Conservation (phyloP, 345 rosid species). For the Triadica sebifera region DNA sequence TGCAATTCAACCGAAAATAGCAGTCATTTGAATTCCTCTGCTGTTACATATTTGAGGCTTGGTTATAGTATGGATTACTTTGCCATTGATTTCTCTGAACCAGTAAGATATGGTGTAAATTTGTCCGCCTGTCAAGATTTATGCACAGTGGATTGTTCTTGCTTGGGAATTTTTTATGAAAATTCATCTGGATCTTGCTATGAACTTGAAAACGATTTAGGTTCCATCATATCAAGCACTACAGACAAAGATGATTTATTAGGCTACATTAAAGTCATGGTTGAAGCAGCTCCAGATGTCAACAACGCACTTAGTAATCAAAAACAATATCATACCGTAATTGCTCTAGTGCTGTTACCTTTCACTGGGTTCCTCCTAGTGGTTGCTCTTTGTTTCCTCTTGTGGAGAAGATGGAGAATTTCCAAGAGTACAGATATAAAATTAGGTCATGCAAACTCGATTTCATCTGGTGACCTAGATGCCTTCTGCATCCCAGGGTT, state of each 20-base stretch:
- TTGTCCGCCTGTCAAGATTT: constrained; percentile 53
- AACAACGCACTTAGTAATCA: constrained; percentile 17
- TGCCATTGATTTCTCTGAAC: constrained; percentile 48
- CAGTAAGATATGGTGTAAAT: constrained; percentile 37
- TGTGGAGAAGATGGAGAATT: constrained; percentile 53
- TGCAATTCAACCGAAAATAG: constrained; percentile 45
- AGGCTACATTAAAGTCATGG: constrained; percentile 54
- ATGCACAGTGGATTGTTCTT: constrained; percentile 63
- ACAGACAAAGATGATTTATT: constrained; percentile 27
- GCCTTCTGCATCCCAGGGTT: constrained; percentile 60
- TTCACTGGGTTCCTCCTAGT: constrained; percentile 46
- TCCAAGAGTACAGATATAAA: constrained; percentile 32
- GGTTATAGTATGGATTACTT: constrained; percentile 57
- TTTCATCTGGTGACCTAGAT: constrained; percentile 63
- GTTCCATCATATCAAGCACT: constrained; percentile 51
- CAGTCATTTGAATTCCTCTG: constrained; percentile 33
- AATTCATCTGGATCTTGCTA: constrained; percentile 72
- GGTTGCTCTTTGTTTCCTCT: constrained; percentile 43
- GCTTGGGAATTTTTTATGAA: constrained; percentile 60
- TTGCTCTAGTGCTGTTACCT: constrained; percentile 66
- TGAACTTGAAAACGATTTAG: constrained; percentile 47
- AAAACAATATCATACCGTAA: constrained; percentile 42
- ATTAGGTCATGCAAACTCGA: constrained; percentile 28
- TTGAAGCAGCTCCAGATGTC: constrained; percentile 25
- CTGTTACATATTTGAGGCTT: constrained; percentile 43